These are phyloP conservation scores for Penicillium paneum DNA, from an alignment of 2,329 filamentous ascomycete species.

Conservation along the genomic window DNA sequence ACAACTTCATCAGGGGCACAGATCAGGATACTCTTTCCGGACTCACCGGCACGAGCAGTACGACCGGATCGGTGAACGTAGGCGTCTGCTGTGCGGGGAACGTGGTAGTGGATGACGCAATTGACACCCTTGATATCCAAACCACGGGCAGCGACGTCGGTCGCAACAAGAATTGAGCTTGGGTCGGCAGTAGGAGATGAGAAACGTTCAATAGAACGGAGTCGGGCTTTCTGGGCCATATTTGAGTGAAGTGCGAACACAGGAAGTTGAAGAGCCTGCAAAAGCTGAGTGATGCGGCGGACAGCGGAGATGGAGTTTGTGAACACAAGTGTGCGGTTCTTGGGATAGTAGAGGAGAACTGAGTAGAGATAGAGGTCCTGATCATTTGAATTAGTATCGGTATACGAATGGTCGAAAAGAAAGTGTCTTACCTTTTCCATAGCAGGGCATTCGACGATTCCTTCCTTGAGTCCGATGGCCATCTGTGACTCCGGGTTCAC, in stretches of 20 bases:
- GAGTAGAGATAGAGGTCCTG: conserved; percentile 91
- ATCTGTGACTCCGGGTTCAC: conserved; percentile 86
- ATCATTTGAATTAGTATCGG: neutral
- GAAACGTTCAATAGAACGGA: conserved; percentile 91
- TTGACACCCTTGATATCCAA: conserved; percentile 90
- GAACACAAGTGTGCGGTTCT: conserved; percentile 80
- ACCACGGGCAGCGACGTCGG: conserved; percentile 91
- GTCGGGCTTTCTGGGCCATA: conserved; percentile 92
- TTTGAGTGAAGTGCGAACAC: conserved; percentile 81
- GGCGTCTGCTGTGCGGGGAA: conserved; percentile 83
- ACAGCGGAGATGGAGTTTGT: conserved; percentile 95
- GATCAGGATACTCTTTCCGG: conserved; percentile 79
- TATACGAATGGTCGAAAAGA: neutral
- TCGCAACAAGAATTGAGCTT: conserved; percentile 75
- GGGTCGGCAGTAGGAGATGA: conserved; percentile 56
- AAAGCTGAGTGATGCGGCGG: conserved; percentile 76
- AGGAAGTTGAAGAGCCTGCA: conserved; percentile 76
- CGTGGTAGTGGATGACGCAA: conserved; percentile 90
- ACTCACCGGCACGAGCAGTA: conserved; percentile 77
- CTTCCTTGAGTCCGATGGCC: conserved; percentile 81
- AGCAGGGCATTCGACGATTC: conserved; percentile 83
- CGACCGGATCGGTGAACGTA: conserved; percentile 96
- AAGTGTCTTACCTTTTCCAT: conserved; percentile 72
- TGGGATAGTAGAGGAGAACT: conserved; percentile 76
- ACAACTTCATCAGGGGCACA: conserved; percentile 89